Evolutionary conservation across 2,329 filamentous ascomycete species (phyloP).

Genomic region (Penicillium sp.): DNA sequence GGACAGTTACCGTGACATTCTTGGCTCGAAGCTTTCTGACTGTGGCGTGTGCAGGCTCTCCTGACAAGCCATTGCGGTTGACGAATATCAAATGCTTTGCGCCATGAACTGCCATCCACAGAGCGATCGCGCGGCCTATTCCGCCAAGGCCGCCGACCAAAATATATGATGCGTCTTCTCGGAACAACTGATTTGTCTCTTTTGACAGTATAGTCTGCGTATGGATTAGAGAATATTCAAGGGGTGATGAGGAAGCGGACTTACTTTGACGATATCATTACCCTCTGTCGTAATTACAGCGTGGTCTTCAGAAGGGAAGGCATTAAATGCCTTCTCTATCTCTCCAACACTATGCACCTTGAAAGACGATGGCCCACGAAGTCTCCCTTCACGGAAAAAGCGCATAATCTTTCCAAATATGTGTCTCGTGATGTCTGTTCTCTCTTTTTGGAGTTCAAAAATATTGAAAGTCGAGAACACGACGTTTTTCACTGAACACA

Average conservation of each 20-base stretch:
- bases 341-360: conserved; percentile 9
- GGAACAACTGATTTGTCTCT: neutral
- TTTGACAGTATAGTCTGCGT: neutral
- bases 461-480: conserved; percentile 16
- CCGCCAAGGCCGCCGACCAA: conserved; percentile 28
- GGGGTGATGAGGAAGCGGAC: neutral
- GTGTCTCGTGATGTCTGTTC: neutral
- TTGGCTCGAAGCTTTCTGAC: conserved; percentile 15
- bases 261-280: neutral
- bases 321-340: conserved; percentile 10
- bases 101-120: conserved; percentile 48
- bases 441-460: conserved; percentile 7
- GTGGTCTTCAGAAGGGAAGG: conserved; percentile 1
- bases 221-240: neutral
- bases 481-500: conserved; percentile 3
- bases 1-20: conserved; percentile 17
- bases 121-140: conserved; percentile 21
- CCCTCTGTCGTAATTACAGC: conserved; percentile 3
- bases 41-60: conserved; percentile 14
- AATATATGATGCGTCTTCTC: conserved; percentile 20
- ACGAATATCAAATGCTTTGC: conserved; percentile 51
- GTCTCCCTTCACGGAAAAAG: conserved; percentile 11
- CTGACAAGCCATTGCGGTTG: conserved; percentile 40
- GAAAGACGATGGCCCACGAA: conserved; percentile 5
- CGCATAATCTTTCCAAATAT: conserved; percentile 11